Base-by-base conservation (phyloP, 805 yeast species). In the Candida sphagnicola region DNA sequence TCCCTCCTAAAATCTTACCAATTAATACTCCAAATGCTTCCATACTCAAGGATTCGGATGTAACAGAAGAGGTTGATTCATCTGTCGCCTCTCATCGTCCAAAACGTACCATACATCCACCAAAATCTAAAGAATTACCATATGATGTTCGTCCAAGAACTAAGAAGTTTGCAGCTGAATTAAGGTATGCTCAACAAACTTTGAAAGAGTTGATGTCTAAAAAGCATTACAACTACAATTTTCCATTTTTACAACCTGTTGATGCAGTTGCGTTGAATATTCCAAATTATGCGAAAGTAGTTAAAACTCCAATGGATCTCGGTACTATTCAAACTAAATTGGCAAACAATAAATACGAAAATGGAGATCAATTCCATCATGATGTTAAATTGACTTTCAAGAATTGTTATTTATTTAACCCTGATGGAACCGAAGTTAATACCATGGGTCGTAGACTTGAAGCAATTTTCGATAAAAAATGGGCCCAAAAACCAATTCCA, bases 381-480 rank as follows among this genome's bases (percentile, higher is more conserved):
- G 99, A 93, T 56, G 77, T 91, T 26, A 74, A 87, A 41, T 73
- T 89, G 44, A 85, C 93, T 42, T 90, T 93, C 67, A 70, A 76
- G 45, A 91, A 93, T 64, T 91, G 98, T 65, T 93, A 87, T 59
- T 71, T 75, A 12, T 93, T 91, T 68, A 93, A 93, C 62, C 98
- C 99, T 2, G 95, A 85, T 51, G 95, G 96, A n/a, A 82, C 95
- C 4, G 95, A 95, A 35, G 99, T 93, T 26, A 88, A 90, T 60
- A 76, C 78, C 75, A 85, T 93, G 95, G 99, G 98, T 14, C 95
- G 87, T 59, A 75, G 89, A 50, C 69, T 93, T 40, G 97, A 93
- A 62, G 82, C 81, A 18, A 76, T 85, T 2, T 93, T 91, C 56
- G 85, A 88, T 52, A 81, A 85, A 53, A 82, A 80, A 59, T 91